Evolutionary conservation across 805 yeast species (phyloP), one percentile per base, ranked within the genome.

Genomic region (Spathaspora gorwiae): DNA sequence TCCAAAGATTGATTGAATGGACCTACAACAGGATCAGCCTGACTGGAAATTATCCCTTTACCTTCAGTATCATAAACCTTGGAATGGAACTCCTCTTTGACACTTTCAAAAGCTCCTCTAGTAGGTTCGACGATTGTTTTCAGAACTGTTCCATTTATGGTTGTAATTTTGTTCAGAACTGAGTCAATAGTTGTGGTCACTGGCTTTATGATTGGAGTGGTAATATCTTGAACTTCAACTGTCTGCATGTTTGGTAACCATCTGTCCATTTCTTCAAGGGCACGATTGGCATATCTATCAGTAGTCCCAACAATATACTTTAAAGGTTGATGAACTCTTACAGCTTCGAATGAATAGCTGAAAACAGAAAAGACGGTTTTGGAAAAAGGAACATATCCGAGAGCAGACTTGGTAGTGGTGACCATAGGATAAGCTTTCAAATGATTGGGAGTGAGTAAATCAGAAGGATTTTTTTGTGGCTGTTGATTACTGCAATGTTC

Each of bases 1-100:
- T 75, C 81, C 42, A 85, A 60, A 31, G 71, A 65, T 32, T 72
- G 64, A 64, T 85, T 88, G 38, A 83, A 38, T 27, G 94, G 90
- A 33, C 68, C 71, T 39, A 85, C 66, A 10, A 83, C 32, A 4
- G 87, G 83, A 60, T 84, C 89, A 19, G 83, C 55, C 24, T 77
- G 73, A n/a, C 83, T 71, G 52, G 88, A 72, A 34, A 85, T 52
- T 42, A 82, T 58, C 35, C 87, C 84, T 55, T 79, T 80, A 24
- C 88, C 88, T 29, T 79, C 67, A 7, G 78, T 72, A 55, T 81
- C 81, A 58, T 76, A 75, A 35, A 80, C 55, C 30, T 77, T 70
- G 40, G 73, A 66, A 56, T 79, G 75, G 56, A 80, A 76, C 43
- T 64, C 65, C 42, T 68, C 70, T 50, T 85, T 80, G 47, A 75